Base-by-base conservation (phyloP, 352 stramenopile species). In the Halophytophthora polymorphica region DNA sequence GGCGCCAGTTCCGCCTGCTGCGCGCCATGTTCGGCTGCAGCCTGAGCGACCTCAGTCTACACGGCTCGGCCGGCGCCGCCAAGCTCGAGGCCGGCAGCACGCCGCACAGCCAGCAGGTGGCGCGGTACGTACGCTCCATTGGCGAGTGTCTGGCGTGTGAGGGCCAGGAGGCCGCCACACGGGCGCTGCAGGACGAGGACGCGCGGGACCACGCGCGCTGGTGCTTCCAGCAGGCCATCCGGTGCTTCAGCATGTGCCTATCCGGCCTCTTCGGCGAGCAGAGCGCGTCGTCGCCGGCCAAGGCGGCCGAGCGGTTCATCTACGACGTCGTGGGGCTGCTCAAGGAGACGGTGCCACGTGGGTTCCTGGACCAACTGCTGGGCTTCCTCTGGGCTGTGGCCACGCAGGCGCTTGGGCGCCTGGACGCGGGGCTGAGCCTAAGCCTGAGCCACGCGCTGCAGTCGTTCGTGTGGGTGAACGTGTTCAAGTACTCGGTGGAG, bases 401-500 rank as follows among this genome's bases (percentile, higher is more conserved):
- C 2, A 81, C 77, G 1, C 76, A 88, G 47, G 71, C 65, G 6
- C 54, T 88, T 4, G 61, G 64, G 21, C 66, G 72, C 36, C 49
- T 50, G 50, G 57, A 45, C 12, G 71, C 4, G 64, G 54, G 25
- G 51, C 52, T 7, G 69, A 73, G 4, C 41, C 55, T n/a, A n/a
- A n/a, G n/a, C n/a, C n/a, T n/a, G 35, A 73, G 66, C 23, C 59
- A 59, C 17, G 67, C 66, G 2, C 46, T 89, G 21, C 73, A 91
- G 58, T 83, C 76, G 5, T 91, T 91, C 44, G 67, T 89, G 4
- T 91, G 81, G 81, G 73, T 91, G 13, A 89, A 91, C 53, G 72
- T 91, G 45, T 91, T 91, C 45, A 91, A 91, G 56, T 84, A 84
- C 28, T 83, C 77, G 3, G 74, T 89, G 2, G 77, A 91, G 25